Evolutionary conservation across 345 rosid species (phyloP), one percentile per base, ranked within the genome.

Genomic region (Camelina laxa): DNA sequence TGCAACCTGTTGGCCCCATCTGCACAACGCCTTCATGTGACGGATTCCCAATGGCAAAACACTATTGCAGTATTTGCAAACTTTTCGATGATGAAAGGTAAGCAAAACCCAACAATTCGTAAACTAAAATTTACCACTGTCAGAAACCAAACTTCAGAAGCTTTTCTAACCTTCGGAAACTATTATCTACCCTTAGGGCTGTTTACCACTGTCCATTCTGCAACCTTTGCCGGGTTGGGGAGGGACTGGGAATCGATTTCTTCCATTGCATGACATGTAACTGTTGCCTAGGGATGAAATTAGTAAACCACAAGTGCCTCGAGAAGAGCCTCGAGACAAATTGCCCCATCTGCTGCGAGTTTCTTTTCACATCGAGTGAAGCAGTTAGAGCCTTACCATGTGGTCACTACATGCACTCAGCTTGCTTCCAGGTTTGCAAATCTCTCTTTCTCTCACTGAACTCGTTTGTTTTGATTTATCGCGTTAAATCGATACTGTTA

Each of bases 221-320:
- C 86, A 94, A 94, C 76, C 82, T 94, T 79, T 94, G 98, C 72
- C 96, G 95, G 72, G 88, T 91, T 22, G 98, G 96, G 22, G 82
- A 70, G 75, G 97, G 98, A 57, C 93, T 94, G 17, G 97, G 97
- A 17, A 78, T 87, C 49, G 97, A 94, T 82, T 88, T 65, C 81
- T 94, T 91, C 77, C 97, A 91, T 79, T 94, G 97, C 81, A 94
- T 94, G 98, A 94, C 89, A 30, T 94, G 97, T 81, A 91, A 91
- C 81, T 89, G 94, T 76, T 94, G 97, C 83, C 80, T 88, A 33
- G 92, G 91, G 42, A 85, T 85, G 81, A 91, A 88, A 80, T 57
- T 79, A 70, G 88, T 80, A 68, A 87, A 83, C 74, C 95, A 94
- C 80, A 91, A 86, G 85, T 94, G 97, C 85, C 79, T 87, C 47